Evolutionary conservation across 305 asterid genomes (phyloP), one percentile per base, ranked within the genome.

Genomic region (Fraxinus platypoda): DNA sequence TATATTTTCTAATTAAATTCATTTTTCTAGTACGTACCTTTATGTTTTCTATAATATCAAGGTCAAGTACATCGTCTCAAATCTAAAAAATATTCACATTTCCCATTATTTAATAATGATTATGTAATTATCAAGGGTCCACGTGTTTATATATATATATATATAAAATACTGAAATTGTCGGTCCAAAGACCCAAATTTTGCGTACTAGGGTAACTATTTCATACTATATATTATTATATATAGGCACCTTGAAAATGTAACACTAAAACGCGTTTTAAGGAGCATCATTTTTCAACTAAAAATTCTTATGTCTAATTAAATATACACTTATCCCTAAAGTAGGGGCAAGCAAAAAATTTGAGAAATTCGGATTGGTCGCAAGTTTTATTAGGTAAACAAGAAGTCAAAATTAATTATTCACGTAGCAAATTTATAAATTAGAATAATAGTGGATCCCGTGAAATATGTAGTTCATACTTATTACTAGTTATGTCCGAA

Each of bases 261-360:
- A 74, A 81, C 86, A 78, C 81, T 75, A 30, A 46, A 83, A 81
- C 88, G 90, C 81, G 88, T 87, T 85, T 85, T 83, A 78, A 73
- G 90, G 88, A 75, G 77, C 71, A 73, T 9, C 76, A 37, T 33
- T 75, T 83, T 80, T 66, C 84, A 83, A 85, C 87, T 52, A 83
- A 85, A 13, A 78, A 83, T 83, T 87, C 79, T 59, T 70, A 34
- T 33, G 23, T 80, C 77, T 35, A 68, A 68, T 80, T 52, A 46
- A 80, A 52, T 74, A 49, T 49, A 54, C 17, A 38, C 26, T 37
- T 77, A 30, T 23, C 13, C 30, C 25, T 85, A 80, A 83, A 66
- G 34, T 23, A 25, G 17, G 31, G 34, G 7, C 31, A 23, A 25
- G 7, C 73, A 64, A 26, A 64, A 6, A 1, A n/a, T 4, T 17